phyloP scores from a whole-genome alignment of 495 filamentous ascomycete genomes.

The Stereocaulon alpinum region DNA sequence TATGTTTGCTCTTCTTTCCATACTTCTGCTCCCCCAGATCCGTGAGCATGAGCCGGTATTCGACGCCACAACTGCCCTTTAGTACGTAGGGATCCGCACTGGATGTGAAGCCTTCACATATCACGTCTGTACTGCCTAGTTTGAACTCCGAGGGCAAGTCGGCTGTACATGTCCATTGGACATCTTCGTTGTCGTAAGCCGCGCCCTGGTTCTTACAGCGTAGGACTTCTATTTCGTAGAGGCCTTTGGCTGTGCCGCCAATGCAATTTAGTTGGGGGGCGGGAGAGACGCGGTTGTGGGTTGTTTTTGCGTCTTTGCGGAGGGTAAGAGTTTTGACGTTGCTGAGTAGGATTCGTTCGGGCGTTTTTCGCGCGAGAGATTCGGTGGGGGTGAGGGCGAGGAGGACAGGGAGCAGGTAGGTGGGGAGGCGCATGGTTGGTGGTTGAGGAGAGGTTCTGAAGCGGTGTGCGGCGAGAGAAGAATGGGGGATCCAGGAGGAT shows the following conservation, averaged over 20 bases:
- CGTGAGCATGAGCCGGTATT: conserved; percentile 77
- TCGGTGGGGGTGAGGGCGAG: conserved; percentile 20
- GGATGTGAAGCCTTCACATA: conserved; percentile 78
- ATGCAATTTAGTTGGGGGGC: conserved; percentile 78
- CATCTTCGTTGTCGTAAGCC: conserved; percentile 56
- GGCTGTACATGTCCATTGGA: conserved; percentile 85
- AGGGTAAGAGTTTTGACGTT: conserved; percentile 72
- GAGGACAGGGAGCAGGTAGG: conserved; percentile 29
- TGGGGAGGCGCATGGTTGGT: conserved; percentile 28
- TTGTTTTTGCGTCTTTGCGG: conserved; percentile 49
- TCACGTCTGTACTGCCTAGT: conserved; percentile 79
- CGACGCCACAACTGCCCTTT: conserved; percentile 84
- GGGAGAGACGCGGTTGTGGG: conserved; percentile 62
- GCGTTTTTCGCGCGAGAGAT: conserved; percentile 32
- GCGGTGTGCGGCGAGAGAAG: not conserved
- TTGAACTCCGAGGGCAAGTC: conserved; percentile 74
- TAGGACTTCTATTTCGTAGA: conserved; percentile 69
- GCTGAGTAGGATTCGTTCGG: conserved; percentile 62
- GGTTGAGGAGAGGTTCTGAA: not conserved
- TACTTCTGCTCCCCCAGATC: conserved; percentile 67
- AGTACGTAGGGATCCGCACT: conserved; percentile 73
- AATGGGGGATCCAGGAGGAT: not conserved
- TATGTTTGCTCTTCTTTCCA: conserved; percentile 28
- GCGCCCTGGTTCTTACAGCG: conserved; percentile 78
- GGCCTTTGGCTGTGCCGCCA: conserved; percentile 49